phyloP scores from a whole-genome alignment of 78 protist species.

The Pigoraptor vietnamica region DNA sequence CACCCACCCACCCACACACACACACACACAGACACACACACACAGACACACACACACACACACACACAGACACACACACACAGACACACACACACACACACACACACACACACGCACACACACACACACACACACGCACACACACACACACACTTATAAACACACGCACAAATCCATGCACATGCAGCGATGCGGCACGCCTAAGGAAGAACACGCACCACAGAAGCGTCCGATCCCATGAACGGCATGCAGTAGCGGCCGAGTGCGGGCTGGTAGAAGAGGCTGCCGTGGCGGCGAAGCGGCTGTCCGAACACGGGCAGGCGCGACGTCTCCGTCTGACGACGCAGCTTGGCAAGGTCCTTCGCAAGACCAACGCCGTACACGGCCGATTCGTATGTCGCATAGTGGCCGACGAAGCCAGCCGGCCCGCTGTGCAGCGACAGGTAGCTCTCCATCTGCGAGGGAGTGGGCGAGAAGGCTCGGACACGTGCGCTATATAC shows the following conservation, averaged over 20 bases:
- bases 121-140: too few relatives aligned
- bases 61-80: too few relatives aligned
- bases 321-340: not conserved
- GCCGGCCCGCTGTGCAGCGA: not conserved
- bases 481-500: not conserved
- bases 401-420: conserved; percentile 1
- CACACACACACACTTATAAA: too few relatives aligned
- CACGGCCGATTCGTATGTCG: conserved; percentile 30
- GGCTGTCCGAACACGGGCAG: not conserved
- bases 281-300: not conserved
- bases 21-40: not conserved
- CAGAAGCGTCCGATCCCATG: conserved; percentile 30
- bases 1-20: too few relatives aligned
- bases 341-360: not conserved
- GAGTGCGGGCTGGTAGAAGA: not conserved
- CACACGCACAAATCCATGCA: too few relatives aligned
- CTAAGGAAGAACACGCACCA: conserved; percentile 2
- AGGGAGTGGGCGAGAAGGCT: not conserved
- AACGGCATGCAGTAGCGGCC: conserved; percentile 10
- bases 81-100: too few relatives aligned
- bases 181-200: not conserved
- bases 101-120: too few relatives aligned
- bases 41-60: too few relatives aligned
- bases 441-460: conserved; percentile 1
- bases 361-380: conserved; percentile 2